Evolutionary conservation across 2,329 filamentous ascomycete species (phyloP), one percentile per base, ranked within the genome.

Genomic region (Phoma sp.): DNA sequence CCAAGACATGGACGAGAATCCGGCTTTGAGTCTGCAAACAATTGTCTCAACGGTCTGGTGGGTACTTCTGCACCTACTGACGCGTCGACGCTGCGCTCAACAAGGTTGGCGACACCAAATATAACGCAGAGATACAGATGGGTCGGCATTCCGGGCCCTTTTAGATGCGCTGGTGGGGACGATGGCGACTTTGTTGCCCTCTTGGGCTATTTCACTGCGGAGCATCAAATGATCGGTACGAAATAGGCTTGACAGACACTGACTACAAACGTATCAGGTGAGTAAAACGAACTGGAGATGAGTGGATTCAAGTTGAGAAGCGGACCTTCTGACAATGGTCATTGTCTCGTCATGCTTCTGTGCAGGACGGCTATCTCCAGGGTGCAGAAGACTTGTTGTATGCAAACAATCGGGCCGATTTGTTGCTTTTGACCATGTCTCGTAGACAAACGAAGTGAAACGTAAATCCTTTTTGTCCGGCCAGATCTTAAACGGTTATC

Each of bases 1-100:
- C 62, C 67, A 64, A 67, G 67, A 35, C 35, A 53, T 61, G 40
- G 52, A 63, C 55, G 57, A 55, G 45, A 55, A 56, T 57, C 47
- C 50, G 53, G 51, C 51, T 58, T 45, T 46, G 36, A 57, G 50
- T 52, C 56, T 55, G 55, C 60, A 54, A 53, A 66, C 51, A 54
- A 62, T 47, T 48, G 51, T 68, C 61, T 59, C 48, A 61, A 65
- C 56, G 50, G 58, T 58, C 49, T 59, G 53, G 53, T 55, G 43
- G 53, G 53, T 55, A 43, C 51, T 44, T 45, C 46, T 51, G 55
- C 46, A 35, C 22, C 35, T 46, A 49, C 40, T 48, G 55, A 46
- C 49, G 51, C 43, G 44, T 52, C 25, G 37, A 46, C 31, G 44
- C 38, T 25, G 37, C 36, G 31, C 46, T 33, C 37, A 19, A 19